Evolutionary conservation across 1,139 yeast species (phyloP).

Genomic region (Suhomyces bolitotheri): DNA sequence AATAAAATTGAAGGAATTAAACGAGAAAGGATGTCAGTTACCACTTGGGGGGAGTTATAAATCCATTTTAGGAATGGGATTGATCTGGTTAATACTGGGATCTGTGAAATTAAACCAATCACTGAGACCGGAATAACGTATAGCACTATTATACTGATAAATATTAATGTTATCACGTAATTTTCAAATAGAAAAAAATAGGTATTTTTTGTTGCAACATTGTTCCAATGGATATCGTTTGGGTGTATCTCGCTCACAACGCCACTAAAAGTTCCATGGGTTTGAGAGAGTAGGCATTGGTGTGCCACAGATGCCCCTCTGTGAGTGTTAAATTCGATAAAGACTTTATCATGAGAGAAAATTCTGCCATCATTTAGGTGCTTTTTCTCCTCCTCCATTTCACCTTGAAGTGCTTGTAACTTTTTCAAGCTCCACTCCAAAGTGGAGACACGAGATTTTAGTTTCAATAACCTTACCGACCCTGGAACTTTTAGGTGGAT

Average conservation of each 20-base stretch:
- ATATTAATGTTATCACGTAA: conserved; percentile 42
- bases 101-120: conserved; percentile 65
- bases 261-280: conserved; percentile 43
- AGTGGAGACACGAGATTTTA: conserved; percentile 24
- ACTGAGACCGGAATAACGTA: conserved; percentile 76
- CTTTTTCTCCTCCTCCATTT: conserved; percentile 26
- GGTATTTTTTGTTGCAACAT: conserved; percentile 40
- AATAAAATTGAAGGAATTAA: conserved; percentile 62
- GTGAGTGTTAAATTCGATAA: conserved; percentile 53
- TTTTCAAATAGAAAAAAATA: conserved; percentile 35
- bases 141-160: conserved; percentile 50
- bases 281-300: conserved; percentile 50
- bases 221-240: conserved; percentile 60
- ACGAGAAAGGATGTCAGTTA: conserved; percentile 54
- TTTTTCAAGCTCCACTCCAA: conserved; percentile 31
- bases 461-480: conserved; percentile 24
- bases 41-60: conserved; percentile 51
- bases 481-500: conserved; percentile 33
- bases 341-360: conserved; percentile 41
- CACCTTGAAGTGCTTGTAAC: conserved; percentile 20
- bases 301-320: conserved; percentile 53
- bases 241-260: conserved; percentile 55
- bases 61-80: conserved; percentile 57
- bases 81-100: conserved; percentile 56
- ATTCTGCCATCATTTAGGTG: conserved; percentile 20